Percentiles rank a stretch among this genome's conserved stretches.
phyloP scores from a whole-genome alignment of 352 stramenopile species.

The Aphanomyces euteiches region DNA sequence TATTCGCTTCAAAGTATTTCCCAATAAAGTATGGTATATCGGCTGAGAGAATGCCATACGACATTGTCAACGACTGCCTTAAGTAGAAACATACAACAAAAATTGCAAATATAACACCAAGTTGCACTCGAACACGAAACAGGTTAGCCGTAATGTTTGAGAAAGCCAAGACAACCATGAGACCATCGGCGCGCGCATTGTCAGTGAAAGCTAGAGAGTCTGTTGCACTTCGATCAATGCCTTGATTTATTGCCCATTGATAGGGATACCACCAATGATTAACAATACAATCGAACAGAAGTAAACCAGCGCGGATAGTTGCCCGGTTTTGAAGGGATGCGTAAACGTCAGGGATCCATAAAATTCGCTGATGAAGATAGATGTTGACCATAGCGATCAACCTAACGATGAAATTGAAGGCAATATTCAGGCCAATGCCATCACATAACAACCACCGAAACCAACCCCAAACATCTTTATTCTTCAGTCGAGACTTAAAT shows the following conservation, averaged over 20 bases:
- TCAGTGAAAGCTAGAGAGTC: background rate
- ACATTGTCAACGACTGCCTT: background rate
- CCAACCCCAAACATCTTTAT: background rate
- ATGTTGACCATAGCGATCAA: background rate
- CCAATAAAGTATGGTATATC: background rate
- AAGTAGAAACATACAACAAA: background rate
- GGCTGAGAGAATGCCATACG: background rate
- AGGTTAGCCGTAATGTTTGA: background rate
- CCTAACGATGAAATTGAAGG: background rate
- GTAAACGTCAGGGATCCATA: slow-evolving; percentile 5
- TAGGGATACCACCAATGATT: slow-evolving; percentile 1
- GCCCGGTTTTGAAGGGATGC: background rate
- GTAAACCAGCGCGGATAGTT: background rate
- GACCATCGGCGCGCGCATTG: background rate
- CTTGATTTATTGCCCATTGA: background rate
- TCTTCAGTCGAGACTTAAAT: too few relatives aligned
- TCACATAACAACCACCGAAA: background rate
- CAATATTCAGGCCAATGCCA: background rate
- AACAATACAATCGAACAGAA: background rate
- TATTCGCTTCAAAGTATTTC: background rate
- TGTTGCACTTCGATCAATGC: background rate
- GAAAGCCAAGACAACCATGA: background rate
- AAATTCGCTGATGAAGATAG: background rate
- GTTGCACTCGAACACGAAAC: background rate
- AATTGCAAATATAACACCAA: background rate